These are phyloP conservation scores for Zygnema cylindricum DNA, from an alignment of 139 green algal genomes.

Conservation along the genomic window DNA sequence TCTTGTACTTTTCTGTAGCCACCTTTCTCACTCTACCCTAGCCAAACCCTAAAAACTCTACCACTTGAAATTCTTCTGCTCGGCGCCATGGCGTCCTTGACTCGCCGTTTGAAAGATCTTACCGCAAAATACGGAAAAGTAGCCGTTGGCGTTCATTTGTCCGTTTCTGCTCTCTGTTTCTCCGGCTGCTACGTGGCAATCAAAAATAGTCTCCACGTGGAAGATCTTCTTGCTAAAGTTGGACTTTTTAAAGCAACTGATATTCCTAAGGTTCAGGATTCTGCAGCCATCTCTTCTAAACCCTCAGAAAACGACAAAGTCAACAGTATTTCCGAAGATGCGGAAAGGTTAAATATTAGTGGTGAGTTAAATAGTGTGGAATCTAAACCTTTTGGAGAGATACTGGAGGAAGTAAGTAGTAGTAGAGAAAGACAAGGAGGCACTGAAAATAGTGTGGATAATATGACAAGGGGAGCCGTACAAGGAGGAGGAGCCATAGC, in stretches of 20 bases:
- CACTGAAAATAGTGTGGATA: neutral
- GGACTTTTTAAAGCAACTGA: neutral
- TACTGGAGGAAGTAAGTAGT: neutral
- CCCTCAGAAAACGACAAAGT: neutral
- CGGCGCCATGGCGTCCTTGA: too few relatives aligned
- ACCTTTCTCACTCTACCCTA: too few relatives aligned
- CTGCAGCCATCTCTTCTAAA: neutral
- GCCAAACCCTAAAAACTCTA: too few relatives aligned
- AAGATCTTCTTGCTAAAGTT: neutral
- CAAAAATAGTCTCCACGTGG: neutral
- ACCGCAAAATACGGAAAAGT: neutral
- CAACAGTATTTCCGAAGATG: neutral
- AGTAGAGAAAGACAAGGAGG: neutral
- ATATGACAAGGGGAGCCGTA: neutral
- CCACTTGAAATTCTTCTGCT: too few relatives aligned
- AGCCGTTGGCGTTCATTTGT: constrained; percentile 10
- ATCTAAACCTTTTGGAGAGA: neutral
- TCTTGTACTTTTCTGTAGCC: too few relatives aligned
- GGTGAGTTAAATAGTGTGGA: too few relatives aligned
- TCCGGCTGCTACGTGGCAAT: constrained; percentile 14
- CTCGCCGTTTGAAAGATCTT: neutral
- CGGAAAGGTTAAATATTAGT: neutral
- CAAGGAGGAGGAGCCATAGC: neutral
- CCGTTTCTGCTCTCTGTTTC: neutral
- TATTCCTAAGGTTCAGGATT: neutral